Evolutionary conservation across 495 filamentous ascomycete species (phyloP).

Genomic region (Podospora australis): DNA sequence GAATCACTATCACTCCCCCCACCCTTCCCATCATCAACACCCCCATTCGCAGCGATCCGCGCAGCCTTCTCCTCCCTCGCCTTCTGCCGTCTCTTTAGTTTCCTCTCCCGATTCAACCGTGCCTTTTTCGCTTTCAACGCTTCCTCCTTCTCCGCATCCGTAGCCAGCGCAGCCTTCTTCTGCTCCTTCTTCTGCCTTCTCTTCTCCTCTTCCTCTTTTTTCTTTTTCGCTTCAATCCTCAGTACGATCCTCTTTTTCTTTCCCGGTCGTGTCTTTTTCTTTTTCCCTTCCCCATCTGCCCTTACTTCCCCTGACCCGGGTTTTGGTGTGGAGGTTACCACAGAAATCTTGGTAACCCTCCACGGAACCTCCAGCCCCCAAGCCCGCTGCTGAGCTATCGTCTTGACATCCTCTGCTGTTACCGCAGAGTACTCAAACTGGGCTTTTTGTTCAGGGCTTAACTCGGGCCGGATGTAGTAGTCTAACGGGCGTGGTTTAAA

Average conservation of each 20-base stretch:
- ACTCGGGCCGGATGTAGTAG: constrained; percentile 39
- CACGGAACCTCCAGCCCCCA: constrained; percentile 52
- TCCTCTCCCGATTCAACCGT: constrained; percentile 45
- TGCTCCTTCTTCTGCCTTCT: constrained; percentile 22
- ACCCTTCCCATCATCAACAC: constrained; percentile 1
- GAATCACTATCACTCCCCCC: too few relatives aligned
- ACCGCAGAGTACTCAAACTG: constrained; percentile 37
- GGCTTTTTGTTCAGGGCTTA: constrained; percentile 22
- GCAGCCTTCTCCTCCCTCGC: constrained; percentile 41
- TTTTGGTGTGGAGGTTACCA: constrained; percentile 1
- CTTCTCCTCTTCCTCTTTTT: constrained; percentile 25
- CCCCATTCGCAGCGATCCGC: constrained; percentile 13
- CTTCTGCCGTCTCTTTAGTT: constrained; percentile 46
- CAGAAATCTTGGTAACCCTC: constrained; percentile 39
- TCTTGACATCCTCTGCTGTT: constrained; percentile 37
- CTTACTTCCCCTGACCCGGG: background rate
- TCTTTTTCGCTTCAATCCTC: constrained; percentile 30
- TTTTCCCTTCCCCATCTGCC: constrained; percentile 11
- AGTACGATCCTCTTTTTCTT: constrained; percentile 49
- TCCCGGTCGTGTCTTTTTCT: constrained; percentile 39
- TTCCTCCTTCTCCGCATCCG: constrained; percentile 45
- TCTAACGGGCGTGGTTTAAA: constrained; percentile 28
- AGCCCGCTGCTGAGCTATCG: constrained; percentile 32
- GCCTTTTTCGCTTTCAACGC: constrained; percentile 49
- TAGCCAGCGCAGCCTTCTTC: constrained; percentile 21